Evolutionary conservation across 164 flowering plant species (phyloP), one percentile per base, ranked within the genome.

Genomic region (Berberis thunbergii): DNA sequence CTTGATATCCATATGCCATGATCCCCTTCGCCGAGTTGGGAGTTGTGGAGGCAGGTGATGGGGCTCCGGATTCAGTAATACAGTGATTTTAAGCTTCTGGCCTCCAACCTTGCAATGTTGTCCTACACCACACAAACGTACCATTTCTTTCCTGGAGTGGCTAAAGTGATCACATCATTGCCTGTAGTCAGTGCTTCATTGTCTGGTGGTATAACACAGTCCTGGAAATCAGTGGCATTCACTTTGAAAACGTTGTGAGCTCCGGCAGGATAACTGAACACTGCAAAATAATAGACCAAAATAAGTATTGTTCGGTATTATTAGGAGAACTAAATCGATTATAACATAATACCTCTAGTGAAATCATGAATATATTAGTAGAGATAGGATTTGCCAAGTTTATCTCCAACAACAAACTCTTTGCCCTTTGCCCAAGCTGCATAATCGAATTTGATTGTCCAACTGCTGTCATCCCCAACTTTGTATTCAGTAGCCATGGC

Each of bases 41-140:
- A 50, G 57, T 7, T 3, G 7, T n/a, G 12, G 54, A n/a, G 8
- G 54, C 10, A 5, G 61, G 61, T 2, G 61, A 41, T 41, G 61
- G 61, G 7, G 52, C 54, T 3, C n/a, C 13, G n/a, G 12, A 4
- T 4, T 46, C 64, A 9, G 54, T 48, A 38, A 43, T 9, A 61
- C 64, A 38, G 64, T 61, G 64, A 61, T 61, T 43, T 40, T 8
- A 11, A 61, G 54, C 54, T 61, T 61, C 41, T 61, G 64, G 53
- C 64, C 64, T 1, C 45, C 45, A n/a, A 5, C 11, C 0, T 53
- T 39, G 5, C 64, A 61, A 12, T 61, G 57, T 4, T 54, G 39
- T 7, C 41, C 54, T 4, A 61, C 54, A 49, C 64, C 64, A n/a
- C n/a, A 40, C 64, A 61, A 13, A 61, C 49, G 64, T 61, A 61